Evolutionary conservation across 31 red algal species (phyloP), one percentile per base, ranked within the genome.

Genomic region (Endocladia muricata): DNA sequence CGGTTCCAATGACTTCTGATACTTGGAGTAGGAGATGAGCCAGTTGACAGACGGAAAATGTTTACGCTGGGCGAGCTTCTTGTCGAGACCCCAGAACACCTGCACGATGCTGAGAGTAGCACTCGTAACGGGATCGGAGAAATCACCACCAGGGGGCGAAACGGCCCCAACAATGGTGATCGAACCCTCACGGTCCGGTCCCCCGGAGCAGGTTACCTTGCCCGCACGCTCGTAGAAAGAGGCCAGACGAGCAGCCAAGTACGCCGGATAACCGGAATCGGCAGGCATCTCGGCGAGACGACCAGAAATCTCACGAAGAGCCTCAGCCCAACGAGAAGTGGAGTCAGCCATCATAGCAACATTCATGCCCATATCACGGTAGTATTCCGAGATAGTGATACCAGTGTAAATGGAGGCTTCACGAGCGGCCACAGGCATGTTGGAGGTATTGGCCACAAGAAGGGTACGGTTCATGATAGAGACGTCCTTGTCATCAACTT

Each of bases 381-480:
- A 99, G 79, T 99, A 99, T 61, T 99, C 97, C 22, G 92, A 79
- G 34, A 99, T 96, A 5, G 97, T 99, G 32, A 99, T 93, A 58
- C 97, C 97, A 37, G 93, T 96, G 72, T 99, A 99, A 61, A 99
- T 99, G 28, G 97, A 99, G 0, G 97, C 93, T 70, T 99, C 97
- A 33, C 97, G 88, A 9, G 97, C 96, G 26, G 96, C 96, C 26
- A 99, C 96, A 61, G 96, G 96, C 96, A 99, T 99, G 73, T 95
- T 95, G 48, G 96, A 99, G 7, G 96, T 99, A 40, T 99, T 99
- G 38, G 92, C 92, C 28, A 99, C 92, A 37, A 99, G 83, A 37
- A 99, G 71, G 8, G 96, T 99, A 29, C 96, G 84, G 64, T 93
- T 93, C 96, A 99, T 99, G 59, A 99, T 95, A 34, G 92, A 95